A percentile compares a stretch with the other conserved stretches of the same genome.
phyloP scores from a whole-genome alignment of 1,284 basidiomycete genomes.

The Ceratobasidium sp. region DNA sequence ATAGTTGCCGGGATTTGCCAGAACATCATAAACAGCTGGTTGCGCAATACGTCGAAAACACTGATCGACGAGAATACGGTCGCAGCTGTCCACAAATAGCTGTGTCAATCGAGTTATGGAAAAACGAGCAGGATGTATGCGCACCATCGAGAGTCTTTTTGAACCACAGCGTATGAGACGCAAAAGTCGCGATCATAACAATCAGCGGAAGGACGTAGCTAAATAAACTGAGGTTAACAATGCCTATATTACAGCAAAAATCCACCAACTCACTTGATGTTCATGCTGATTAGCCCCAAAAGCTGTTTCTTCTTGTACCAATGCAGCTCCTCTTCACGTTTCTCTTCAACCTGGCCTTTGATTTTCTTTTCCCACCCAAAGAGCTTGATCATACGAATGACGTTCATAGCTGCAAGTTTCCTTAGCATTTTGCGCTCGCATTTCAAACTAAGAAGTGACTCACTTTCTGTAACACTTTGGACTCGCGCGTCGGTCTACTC shows the following conservation, averaged over 20 bases:
- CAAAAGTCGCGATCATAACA: slow-evolving; percentile 76
- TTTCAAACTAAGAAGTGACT: slow-evolving; percentile 44
- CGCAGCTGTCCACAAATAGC: slow-evolving; percentile 50
- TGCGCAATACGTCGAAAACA: slow-evolving; percentile 58
- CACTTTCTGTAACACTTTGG: slow-evolving; percentile 65
- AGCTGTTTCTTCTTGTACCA: slow-evolving; percentile 63
- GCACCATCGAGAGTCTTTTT: slow-evolving; percentile 39
- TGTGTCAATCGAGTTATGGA: too few species aligned
- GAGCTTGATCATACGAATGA: slow-evolving; percentile 75
- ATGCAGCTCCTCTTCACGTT: slow-evolving; percentile 68
- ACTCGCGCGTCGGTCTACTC: slow-evolving; percentile 66
- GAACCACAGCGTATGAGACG: slow-evolving; percentile 49
- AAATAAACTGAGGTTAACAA: slow-evolving; percentile 47
- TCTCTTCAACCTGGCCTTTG: slow-evolving; percentile 65
- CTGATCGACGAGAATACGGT: slow-evolving; percentile 62
- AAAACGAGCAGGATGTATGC: too few species aligned
- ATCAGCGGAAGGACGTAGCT: slow-evolving; percentile 74
- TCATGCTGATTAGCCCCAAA: slow-evolving; percentile 59
- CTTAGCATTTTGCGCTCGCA: neutral
- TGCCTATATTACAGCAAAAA: neutral
- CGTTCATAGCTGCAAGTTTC: slow-evolving; percentile 60
- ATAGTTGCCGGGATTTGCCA: slow-evolving; percentile 51
- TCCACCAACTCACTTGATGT: slow-evolving; percentile 57
- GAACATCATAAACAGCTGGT: slow-evolving; percentile 31
- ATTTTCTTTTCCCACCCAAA: slow-evolving; percentile 76